Evolutionary conservation across 2,329 filamentous ascomycete species (phyloP).

Genomic region (Aspergillus ibericus): DNA sequence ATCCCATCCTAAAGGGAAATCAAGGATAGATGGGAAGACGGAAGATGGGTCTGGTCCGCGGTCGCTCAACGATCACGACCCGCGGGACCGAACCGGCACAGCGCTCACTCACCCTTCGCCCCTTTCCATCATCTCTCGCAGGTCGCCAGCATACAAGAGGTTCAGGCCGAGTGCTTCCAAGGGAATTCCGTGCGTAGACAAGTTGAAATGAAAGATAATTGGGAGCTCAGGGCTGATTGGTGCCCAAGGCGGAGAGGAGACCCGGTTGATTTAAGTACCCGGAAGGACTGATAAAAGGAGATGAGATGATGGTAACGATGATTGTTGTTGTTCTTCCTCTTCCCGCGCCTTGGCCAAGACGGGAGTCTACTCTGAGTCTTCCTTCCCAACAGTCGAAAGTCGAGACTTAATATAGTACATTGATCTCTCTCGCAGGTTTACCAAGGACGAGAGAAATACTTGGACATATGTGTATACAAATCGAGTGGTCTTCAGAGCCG

Average conservation of each 20-base stretch:
- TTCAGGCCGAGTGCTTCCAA: background rate
- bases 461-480: background rate
- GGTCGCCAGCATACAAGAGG: conserved; percentile 10
- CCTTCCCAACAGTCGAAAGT: background rate
- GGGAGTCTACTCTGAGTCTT: background rate
- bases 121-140: conserved; percentile 31
- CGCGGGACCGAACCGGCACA: conserved; percentile 20
- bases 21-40: background rate
- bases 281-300: background rate
- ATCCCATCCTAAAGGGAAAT: background rate
- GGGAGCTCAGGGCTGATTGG: background rate
- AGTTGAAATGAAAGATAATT: background rate
- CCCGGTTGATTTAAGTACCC: background rate
- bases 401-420: background rate
- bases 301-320: background rate
- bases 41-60: background rate
- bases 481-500: background rate
- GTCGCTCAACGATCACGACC: conserved; percentile 10
- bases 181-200: background rate
- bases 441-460: background rate
- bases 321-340: background rate
- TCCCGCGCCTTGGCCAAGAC: conserved; percentile 16
- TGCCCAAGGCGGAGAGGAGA: no score
- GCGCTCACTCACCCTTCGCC: conserved; percentile 30
- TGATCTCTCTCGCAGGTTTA: background rate